These are phyloP conservation scores for Arachis hypogaea DNA, from an alignment of 306 rosid genomes.

Conservation along the genomic window DNA sequence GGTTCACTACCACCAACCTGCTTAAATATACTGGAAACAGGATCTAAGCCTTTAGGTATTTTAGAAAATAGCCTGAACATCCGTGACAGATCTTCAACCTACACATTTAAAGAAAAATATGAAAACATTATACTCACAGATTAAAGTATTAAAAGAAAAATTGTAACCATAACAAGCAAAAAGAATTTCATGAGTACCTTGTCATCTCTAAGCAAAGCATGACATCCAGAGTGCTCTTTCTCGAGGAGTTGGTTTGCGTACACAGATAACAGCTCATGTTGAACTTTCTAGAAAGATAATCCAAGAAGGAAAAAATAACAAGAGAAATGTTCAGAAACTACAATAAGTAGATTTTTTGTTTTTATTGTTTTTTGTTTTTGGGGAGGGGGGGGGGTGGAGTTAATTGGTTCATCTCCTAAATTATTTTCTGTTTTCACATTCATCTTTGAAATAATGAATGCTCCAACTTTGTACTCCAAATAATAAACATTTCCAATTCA, in stretches of 20 bases:
- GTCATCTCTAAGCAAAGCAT: conserved; percentile 86
- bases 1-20: conserved; percentile 59
- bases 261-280: conserved; percentile 75
- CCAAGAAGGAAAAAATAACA: conserved; percentile 34
- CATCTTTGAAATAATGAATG: no score
- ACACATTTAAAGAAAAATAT: conserved; percentile 25
- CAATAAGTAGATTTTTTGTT: neutral
- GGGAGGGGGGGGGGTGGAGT: no score
- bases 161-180: conserved; percentile 11
- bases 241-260: conserved; percentile 86
- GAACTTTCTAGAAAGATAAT: conserved; percentile 68
- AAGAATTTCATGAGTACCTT: conserved; percentile 56
- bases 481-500: no score
- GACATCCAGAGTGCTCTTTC: conserved; percentile 93
- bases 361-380: no score
- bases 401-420: no score
- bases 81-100: conserved; percentile 91
- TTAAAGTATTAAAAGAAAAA: neutral
- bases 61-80: conserved; percentile 98
- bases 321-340: conserved; percentile 36
- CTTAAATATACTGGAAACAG: conserved; percentile 85
- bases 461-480: no score
- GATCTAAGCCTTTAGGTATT: conserved; percentile 89
- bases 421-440: no score
- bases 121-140: conserved; percentile 13